Base-by-base conservation (phyloP, 139 green algal genomes). In the Chlorella sp. region DNA sequence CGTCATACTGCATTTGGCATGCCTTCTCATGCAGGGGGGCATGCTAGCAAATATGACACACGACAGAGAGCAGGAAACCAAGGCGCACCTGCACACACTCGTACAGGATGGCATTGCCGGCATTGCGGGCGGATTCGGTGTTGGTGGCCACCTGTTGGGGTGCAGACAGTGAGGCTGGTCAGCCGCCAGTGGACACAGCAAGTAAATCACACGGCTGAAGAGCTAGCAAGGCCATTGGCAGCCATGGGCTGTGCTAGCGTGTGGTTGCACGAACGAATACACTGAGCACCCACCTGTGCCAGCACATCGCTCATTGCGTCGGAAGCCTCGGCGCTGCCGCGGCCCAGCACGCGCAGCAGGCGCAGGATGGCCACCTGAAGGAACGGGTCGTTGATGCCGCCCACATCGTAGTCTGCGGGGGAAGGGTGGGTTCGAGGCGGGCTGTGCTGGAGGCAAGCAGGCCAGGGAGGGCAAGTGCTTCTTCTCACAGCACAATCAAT, bases 251-350 rank as follows among this genome's bases (percentile, higher is more conserved):
- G n/a, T n/a, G n/a, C n/a, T n/a, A n/a, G n/a, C n/a, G n/a, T n/a
- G n/a, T n/a, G n/a, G n/a, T n/a, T n/a, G n/a, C n/a, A n/a, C n/a
- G n/a, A n/a, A n/a, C n/a, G n/a, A n/a, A n/a, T n/a, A n/a, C n/a
- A n/a, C n/a, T n/a, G n/a, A n/a, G n/a, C n/a, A n/a, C 68, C 67
- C 18, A 74, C 68, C n/a, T 98, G 94, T 4, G 97, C 97, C 78
- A 99, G 94, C 44, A 99, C 94, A 88, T 99, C 97, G 79, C 91
- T 96, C 97, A 99, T 99, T 32, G 89, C 85, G 82, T 99, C 97
- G 81, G 93, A 98, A n/a, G 94, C 91, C n/a, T 97, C 94, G 17
- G 95, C 87, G 80, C 92, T 90, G 78, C 95, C 96, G 13, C 87
- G 87, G 20, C 96, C 96, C 68, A 99, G 88, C 74, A 97, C 47